phyloP scores from a whole-genome alignment of 108 stramenopile genomes.

The Pelagomonas calceolata region DNA sequence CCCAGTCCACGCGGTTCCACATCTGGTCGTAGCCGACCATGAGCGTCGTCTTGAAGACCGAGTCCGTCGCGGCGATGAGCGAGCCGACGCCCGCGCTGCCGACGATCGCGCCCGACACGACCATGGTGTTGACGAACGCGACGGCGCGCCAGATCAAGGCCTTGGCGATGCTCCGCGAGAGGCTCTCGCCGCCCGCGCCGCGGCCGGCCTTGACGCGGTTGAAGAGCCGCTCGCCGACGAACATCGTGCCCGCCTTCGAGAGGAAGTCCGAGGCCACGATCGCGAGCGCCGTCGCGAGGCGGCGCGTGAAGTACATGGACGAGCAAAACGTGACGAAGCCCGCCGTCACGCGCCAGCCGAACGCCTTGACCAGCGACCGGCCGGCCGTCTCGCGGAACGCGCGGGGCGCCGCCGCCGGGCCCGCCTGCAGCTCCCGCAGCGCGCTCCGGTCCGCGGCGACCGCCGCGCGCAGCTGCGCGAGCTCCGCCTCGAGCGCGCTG shows the following conservation, averaged over 20 bases:
- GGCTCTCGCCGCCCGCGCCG: constrained; percentile 55
- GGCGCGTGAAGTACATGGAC: constrained; percentile 57
- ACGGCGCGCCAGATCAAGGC: constrained; percentile 85
- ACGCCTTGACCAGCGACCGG: constrained; percentile 64
- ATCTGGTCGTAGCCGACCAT: constrained; percentile 78
- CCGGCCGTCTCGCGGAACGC: constrained; percentile 45
- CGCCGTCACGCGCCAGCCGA: constrained; percentile 74
- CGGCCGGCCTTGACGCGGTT: constrained; percentile 74
- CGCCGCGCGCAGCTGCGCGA: background rate
- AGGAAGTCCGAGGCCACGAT: constrained; percentile 89
- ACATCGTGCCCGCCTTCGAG: constrained; percentile 85
- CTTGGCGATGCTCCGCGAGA: constrained; percentile 68
- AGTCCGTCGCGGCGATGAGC: constrained; percentile 82
- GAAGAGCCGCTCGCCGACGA: constrained; percentile 85
- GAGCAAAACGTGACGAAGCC: constrained; percentile 67
- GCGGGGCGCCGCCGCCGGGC: background rate
- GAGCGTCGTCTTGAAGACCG: constrained; percentile 81
- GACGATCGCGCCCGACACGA: constrained; percentile 67
- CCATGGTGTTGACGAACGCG: constrained; percentile 79
- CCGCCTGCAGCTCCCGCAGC: background rate
- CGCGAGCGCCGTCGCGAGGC: constrained; percentile 39
- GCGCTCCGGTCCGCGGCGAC: background rate
- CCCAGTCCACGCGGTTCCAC: constrained; percentile 79
- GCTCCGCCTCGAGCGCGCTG: background rate
- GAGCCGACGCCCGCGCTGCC: constrained; percentile 65